A percentile compares a stretch with the other conserved stretches of the same genome.
phyloP scores from a whole-genome alignment of 2,329 filamentous ascomycete species.

The Fusarium aywerte region DNA sequence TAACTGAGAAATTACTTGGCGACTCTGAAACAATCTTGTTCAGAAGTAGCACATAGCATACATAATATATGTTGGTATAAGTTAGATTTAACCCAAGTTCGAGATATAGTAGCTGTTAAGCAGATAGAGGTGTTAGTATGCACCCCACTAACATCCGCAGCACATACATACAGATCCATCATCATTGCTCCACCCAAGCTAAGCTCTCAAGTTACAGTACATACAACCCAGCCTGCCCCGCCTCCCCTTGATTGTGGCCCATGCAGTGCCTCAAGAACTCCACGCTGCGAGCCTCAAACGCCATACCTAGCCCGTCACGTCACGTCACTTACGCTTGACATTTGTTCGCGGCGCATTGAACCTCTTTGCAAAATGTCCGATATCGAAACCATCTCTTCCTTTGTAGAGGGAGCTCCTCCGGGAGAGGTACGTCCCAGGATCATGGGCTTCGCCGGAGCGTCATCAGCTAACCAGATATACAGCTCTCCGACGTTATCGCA shows the following conservation, averaged over 20 bases:
- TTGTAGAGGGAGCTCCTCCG: conserved; percentile 92
- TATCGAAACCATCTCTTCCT: conserved; percentile 72
- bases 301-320: conserved; percentile 15
- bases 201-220: conserved; percentile 27
- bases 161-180: not conserved
- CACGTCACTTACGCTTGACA: conserved; percentile 5
- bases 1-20: not conserved
- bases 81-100: not conserved
- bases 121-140: not conserved
- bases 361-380: conserved; percentile 50
- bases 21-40: not conserved
- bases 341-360: conserved; percentile 17
- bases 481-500: conserved; percentile 90
- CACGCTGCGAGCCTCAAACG: conserved; percentile 37
- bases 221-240: conserved; percentile 38
- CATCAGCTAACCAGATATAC: conserved; percentile 47
- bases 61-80: not conserved
- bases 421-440: conserved; percentile 79
- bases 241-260: conserved; percentile 32
- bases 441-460: conserved; percentile 27
- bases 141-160: conserved; percentile 25
- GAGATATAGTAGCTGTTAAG: not conserved
- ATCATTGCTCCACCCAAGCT: conserved; percentile 38
- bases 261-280: conserved; percentile 33
- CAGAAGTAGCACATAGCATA: not conserved